A percentile compares a stretch with the other conserved stretches of the same genome.
These are phyloP conservation scores for Scleromitrula shiraiana DNA, from an alignment of 2,329 filamentous ascomycete genomes.

Conservation along the genomic window DNA sequence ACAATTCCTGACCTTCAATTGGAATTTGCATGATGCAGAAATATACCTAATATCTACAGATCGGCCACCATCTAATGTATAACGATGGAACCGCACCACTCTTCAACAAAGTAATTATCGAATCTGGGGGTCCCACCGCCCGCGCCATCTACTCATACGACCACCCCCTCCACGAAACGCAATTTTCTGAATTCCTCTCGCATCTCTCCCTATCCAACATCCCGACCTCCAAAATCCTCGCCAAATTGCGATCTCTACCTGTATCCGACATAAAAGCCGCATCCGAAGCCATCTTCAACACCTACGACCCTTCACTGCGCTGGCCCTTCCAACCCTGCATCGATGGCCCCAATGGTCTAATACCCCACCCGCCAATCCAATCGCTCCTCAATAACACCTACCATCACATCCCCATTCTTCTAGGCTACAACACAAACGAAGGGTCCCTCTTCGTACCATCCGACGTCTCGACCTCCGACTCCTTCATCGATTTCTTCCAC, in stretches of 20 bases:
- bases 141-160: constrained; percentile 44
- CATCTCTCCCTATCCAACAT: constrained; percentile 41
- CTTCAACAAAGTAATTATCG: constrained; percentile 47
- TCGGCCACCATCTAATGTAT: constrained; percentile 60
- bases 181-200: constrained; percentile 48
- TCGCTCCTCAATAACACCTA: constrained; percentile 47
- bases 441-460: constrained; percentile 55
- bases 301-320: constrained; percentile 37
- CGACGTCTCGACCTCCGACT: constrained; percentile 36
- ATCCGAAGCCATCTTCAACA: constrained; percentile 37
- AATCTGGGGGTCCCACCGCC: constrained; percentile 49
- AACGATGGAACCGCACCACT: constrained; percentile 32
- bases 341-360: constrained; percentile 45
- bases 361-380: constrained; percentile 49
- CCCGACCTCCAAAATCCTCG: constrained; percentile 43
- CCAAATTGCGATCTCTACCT: constrained; percentile 39
- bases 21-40: too few species aligned
- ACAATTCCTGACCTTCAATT: too few species aligned
- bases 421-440: constrained; percentile 65
- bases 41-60: constrained; percentile 32
- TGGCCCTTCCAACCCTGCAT: constrained; percentile 66
- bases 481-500: constrained; percentile 54
- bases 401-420: constrained; percentile 54
- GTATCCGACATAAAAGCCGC: constrained; percentile 34
- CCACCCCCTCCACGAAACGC: constrained; percentile 48